phyloP scores from a whole-genome alignment of 495 filamentous ascomycete species.

The Aspergillus homomorphus region DNA sequence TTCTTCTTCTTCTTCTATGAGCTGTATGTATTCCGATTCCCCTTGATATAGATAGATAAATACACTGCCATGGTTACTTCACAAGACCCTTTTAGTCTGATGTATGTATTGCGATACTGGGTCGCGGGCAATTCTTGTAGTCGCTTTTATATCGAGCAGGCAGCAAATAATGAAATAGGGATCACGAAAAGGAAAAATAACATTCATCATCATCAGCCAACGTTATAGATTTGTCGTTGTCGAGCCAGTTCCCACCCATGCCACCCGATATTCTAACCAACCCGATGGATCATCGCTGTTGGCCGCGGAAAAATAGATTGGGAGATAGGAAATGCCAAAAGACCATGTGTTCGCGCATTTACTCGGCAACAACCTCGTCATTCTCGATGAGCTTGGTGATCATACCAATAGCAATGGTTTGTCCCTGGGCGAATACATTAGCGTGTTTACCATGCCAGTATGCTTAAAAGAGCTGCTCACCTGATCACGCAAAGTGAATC shows the following conservation, averaged over 20 bases:
- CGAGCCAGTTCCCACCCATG: constrained; percentile 23
- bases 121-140: not conserved
- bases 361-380: constrained; percentile 16
- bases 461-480: constrained; percentile 42
- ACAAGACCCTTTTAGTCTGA: not conserved
- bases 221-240: constrained; percentile 23
- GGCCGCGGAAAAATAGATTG: not conserved
- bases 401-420: constrained; percentile 97
- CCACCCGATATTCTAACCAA: constrained; percentile 15
- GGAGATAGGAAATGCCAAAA: not conserved
- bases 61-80: constrained; percentile 2
- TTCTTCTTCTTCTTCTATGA: not conserved
- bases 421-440: constrained; percentile 54
- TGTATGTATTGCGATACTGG: not conserved
- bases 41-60: constrained; percentile 13
- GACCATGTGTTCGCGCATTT: constrained; percentile 13
- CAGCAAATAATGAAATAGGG: constrained; percentile 19
- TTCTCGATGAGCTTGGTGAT: constrained; percentile 74
- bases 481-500: constrained; percentile 93
- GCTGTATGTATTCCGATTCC: not conserved
- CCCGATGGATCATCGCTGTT: constrained; percentile 2
- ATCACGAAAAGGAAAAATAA: constrained; percentile 27
- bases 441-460: not conserved
- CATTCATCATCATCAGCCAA: constrained; percentile 44
- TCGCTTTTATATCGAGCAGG: constrained; percentile 21